A percentile compares a stretch with the other conserved stretches of the same genome.
phyloP scores from a whole-genome alignment of 345 rosid genomes.

The Sisymbrium irio region DNA sequence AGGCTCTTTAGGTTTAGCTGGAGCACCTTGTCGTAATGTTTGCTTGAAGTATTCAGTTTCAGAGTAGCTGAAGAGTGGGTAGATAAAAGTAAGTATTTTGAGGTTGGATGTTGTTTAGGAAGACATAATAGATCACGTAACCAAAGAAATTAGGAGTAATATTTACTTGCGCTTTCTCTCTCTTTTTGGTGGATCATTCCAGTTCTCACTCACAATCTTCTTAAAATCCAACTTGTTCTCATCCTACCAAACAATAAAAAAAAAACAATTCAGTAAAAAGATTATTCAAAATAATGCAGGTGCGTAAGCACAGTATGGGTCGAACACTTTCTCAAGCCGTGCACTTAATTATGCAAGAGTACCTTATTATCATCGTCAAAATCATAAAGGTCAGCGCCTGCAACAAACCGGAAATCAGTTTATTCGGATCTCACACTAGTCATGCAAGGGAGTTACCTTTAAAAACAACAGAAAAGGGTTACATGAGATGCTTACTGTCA shows the following conservation, averaged over 20 bases:
- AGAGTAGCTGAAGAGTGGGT: slow-evolving; percentile 79
- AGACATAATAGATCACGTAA: slow-evolving; percentile 2
- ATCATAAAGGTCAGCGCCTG: slow-evolving; percentile 92
- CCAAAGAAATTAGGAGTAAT: slow-evolving; percentile 10
- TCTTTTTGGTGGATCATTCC: slow-evolving; percentile 97
- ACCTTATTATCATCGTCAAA: slow-evolving; percentile 93
- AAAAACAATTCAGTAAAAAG: background rate
- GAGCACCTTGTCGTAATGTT: slow-evolving; percentile 95
- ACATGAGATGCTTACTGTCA: slow-evolving; percentile 59
- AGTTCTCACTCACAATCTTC: slow-evolving; percentile 90
- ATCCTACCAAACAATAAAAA: slow-evolving; percentile 51
- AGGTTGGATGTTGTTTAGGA: slow-evolving; percentile 16
- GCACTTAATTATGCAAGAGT: background rate
- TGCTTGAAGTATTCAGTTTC: slow-evolving; percentile 97
- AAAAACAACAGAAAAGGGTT: background rate
- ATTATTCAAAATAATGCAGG: background rate
- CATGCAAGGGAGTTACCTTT: background rate
- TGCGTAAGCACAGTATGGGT: background rate
- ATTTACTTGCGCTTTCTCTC: slow-evolving; percentile 98
- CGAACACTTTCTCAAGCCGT: background rate
- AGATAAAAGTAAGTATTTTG: slow-evolving; percentile 14
- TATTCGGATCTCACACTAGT: slow-evolving; percentile 3
- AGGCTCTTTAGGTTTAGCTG: slow-evolving; percentile 92
- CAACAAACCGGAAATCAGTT: slow-evolving; percentile 19
- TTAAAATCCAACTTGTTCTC: slow-evolving; percentile 88